phyloP scores from a whole-genome alignment of 805 yeast genomes.

The Metschnikowia koreensis region DNA sequence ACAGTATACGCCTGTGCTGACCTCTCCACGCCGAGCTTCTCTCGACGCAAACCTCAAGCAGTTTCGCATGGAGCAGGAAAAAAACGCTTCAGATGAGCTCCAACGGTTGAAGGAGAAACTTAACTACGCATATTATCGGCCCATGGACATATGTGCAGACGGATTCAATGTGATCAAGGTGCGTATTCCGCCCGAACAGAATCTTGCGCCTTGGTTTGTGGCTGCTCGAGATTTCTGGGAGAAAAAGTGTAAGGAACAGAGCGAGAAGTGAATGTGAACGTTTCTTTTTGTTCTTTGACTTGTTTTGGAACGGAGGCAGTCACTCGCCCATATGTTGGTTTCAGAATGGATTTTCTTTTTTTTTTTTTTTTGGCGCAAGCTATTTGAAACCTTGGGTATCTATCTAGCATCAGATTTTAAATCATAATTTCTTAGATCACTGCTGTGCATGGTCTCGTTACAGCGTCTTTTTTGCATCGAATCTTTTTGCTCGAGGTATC shows the following conservation, averaged over 20 bases:
- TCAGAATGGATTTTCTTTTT: no score
- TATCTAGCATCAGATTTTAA: no score
- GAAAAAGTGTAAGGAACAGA: constrained; percentile 11
- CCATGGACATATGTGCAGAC: constrained; percentile 33
- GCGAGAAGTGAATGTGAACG: not conserved
- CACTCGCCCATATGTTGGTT: no score
- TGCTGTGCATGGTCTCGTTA: no score
- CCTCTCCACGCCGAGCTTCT: constrained; percentile 15
- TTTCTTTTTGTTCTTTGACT: not conserved
- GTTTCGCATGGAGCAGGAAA: constrained; percentile 11
- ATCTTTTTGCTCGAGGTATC: no score
- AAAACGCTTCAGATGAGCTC: constrained; percentile 12
- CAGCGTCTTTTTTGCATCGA: no score
- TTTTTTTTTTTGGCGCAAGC: no score
- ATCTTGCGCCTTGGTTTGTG: constrained; percentile 76
- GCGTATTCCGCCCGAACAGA: constrained; percentile 58
- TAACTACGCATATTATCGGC: constrained; percentile 43
- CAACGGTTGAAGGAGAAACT: constrained; percentile 20
- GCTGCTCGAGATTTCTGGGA: constrained; percentile 69
- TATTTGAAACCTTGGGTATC: no score
- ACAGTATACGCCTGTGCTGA: constrained; percentile 5
- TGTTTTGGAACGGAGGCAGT: not conserved
- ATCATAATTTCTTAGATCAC: no score
- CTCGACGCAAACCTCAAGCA: constrained; percentile 16
- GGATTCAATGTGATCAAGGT: constrained; percentile 42